Evolutionary conservation across 176 grass and related monocot species (phyloP).

Genomic region (Oryza coarctata): DNA sequence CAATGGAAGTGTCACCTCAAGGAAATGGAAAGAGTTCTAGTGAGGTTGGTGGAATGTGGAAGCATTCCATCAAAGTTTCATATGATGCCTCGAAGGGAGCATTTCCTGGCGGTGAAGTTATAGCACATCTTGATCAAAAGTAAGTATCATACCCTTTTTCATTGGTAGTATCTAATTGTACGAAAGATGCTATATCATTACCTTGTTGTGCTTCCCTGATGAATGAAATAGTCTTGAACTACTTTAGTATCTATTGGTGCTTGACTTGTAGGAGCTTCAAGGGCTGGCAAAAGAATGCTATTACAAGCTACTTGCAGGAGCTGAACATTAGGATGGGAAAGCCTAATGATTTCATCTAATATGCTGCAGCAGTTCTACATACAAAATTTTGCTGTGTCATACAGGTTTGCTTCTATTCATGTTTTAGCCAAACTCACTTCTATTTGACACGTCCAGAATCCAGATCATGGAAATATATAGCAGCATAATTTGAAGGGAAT

Average conservation of each 20-base stretch:
- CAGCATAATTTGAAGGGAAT: neutral
- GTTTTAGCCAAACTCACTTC: neutral
- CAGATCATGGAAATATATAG: constrained; percentile 6
- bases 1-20: constrained; percentile 63
- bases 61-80: constrained; percentile 83
- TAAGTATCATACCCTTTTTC: constrained; percentile 41
- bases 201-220: neutral
- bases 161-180: neutral
- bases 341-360: constrained; percentile 68
- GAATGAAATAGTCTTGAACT: neutral
- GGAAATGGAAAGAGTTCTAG: constrained; percentile 48
- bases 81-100: constrained; percentile 78
- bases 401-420: neutral
- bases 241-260: neutral
- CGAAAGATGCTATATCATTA: neutral
- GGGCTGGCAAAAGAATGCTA: constrained; percentile 90
- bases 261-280: constrained; percentile 83
- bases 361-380: neutral
- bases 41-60: constrained; percentile 79
- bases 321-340: constrained; percentile 75
- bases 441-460: neutral
- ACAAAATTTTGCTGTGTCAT: neutral
- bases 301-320: constrained; percentile 70
- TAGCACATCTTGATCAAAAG: constrained; percentile 99
- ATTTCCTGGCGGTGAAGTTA: constrained; percentile 87